Evolutionary conservation across 2,329 filamentous ascomycete genomes (phyloP).

Genomic region (Rutstroemia sydowiana): DNA sequence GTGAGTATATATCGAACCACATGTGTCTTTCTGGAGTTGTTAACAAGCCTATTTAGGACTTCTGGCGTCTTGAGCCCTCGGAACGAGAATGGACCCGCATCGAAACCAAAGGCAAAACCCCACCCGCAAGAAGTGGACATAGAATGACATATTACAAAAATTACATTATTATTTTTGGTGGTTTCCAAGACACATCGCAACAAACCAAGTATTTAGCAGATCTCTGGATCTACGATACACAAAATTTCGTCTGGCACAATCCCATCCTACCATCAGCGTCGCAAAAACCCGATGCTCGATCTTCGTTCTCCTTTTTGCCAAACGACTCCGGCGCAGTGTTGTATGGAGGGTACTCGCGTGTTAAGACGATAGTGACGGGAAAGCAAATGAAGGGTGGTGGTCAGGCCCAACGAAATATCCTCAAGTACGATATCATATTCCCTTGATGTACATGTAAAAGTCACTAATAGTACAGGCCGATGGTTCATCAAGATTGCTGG

Average conservation of each 20-base stretch:
- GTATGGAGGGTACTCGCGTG: constrained; percentile 87
- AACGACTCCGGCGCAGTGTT: constrained; percentile 85
- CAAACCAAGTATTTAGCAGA: constrained; percentile 91
- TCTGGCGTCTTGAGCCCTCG: constrained; percentile 83
- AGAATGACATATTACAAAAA: constrained; percentile 97
- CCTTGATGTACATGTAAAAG: not conserved
- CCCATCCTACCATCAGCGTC: constrained; percentile 69
- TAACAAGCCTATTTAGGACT: constrained; percentile 33
- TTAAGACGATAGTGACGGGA: constrained; percentile 61
- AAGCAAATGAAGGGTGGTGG: constrained; percentile 55
- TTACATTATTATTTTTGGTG: constrained; percentile 91
- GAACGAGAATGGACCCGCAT: constrained; percentile 86
- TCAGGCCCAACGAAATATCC: constrained; percentile 59
- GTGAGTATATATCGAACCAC: constrained; percentile 33
- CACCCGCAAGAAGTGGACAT: constrained; percentile 82
- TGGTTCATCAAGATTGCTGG: constrained; percentile 94
- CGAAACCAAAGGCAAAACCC: constrained; percentile 69
- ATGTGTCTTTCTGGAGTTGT: not conserved
- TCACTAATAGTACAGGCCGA: constrained; percentile 40
- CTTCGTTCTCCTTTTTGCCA: constrained; percentile 85
- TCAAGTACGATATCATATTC: constrained; percentile 42
- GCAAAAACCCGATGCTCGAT: constrained; percentile 82
- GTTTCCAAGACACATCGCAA: constrained; percentile 94
- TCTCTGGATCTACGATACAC: constrained; percentile 91
- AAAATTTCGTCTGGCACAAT: constrained; percentile 76